Evolutionary conservation across 768 basidiomycete genomes (phyloP).

Genomic region (Tylopilus subfusipes): DNA sequence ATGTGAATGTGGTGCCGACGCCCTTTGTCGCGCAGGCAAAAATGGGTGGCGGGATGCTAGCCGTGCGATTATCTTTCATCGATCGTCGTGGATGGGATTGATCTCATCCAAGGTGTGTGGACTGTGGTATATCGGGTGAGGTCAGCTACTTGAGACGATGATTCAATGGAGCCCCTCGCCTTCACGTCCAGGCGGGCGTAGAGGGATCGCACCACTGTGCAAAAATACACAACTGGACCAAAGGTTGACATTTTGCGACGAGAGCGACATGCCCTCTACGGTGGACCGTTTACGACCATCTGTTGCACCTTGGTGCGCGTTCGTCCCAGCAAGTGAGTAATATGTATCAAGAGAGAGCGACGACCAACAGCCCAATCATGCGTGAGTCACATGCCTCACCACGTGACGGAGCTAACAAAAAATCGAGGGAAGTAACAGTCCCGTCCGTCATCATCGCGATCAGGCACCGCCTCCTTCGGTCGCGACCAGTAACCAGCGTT

Average conservation of each 20-base stretch:
- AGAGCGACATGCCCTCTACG: not conserved
- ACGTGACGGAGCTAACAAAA: not conserved
- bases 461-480: constrained; percentile 2
- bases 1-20: not conserved
- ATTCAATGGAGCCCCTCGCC: not conserved
- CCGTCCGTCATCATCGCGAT: constrained; percentile 16
- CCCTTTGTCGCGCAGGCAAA: constrained; percentile 8
- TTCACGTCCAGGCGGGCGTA: not conserved
- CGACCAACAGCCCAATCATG: not conserved
- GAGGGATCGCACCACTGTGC: not conserved
- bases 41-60: not conserved
- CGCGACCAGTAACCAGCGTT: not conserved
- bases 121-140: not conserved
- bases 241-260: not conserved
- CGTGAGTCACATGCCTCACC: not conserved
- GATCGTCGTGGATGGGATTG: not conserved
- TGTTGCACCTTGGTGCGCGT: not conserved
- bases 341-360: not conserved
- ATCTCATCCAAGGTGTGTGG: not conserved
- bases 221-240: not conserved
- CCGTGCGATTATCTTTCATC: not conserved
- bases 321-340: not conserved
- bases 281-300: not conserved
- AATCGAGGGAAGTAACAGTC: not conserved
- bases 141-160: not conserved